A percentile compares a stretch with the other conserved stretches of the same genome.
These are phyloP conservation scores for Pyrenophora seminiperda DNA, from an alignment of 2,329 filamentous ascomycete species.

Conservation along the genomic window DNA sequence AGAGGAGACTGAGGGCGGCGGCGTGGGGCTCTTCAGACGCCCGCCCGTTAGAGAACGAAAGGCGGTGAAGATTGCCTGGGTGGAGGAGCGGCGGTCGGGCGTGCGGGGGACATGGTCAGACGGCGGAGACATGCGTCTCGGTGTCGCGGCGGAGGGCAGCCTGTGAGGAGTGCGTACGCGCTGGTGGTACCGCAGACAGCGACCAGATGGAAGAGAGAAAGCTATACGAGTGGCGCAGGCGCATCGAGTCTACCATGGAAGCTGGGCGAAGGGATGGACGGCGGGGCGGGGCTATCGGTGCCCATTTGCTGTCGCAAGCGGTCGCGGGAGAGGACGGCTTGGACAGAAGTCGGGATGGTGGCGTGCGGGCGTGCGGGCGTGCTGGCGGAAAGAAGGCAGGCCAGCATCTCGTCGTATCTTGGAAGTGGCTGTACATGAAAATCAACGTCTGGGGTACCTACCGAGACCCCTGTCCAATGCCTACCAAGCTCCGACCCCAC, in stretches of 20 bases:
- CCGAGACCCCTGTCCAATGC: conserved; percentile 2
- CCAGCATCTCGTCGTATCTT: conserved; percentile 14
- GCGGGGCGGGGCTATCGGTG: conserved; percentile 23
- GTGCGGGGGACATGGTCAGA: conserved; percentile 44
- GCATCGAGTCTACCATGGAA: conserved; percentile 26
- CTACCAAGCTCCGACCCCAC: conserved; percentile 13
- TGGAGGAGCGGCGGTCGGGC: conserved; percentile 47
- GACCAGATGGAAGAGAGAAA: conserved; percentile 4
- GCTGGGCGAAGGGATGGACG: conserved; percentile 8
- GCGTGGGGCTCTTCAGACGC: conserved; percentile 43
- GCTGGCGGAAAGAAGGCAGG: conserved; percentile 4
- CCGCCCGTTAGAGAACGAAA: conserved; percentile 46
- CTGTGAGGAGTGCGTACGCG: neutral
- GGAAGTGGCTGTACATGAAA: conserved; percentile 9
- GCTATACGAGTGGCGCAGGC: conserved; percentile 21
- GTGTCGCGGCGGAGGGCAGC: conserved; percentile 6
- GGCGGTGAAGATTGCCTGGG: conserved; percentile 46
- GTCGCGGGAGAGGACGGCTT: neutral
- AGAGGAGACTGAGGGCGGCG: conserved; percentile 39
- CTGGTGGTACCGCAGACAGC: conserved; percentile 2
- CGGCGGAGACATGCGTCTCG: conserved; percentile 47
- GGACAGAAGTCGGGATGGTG: neutral
- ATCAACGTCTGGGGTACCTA: conserved; percentile 20
- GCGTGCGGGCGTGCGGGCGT: conserved; percentile 13
- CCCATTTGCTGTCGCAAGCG: conserved; percentile 18